These are phyloP conservation scores for Globisporangium emineosum DNA, from an alignment of 352 stramenopile species.

Conservation along the genomic window DNA sequence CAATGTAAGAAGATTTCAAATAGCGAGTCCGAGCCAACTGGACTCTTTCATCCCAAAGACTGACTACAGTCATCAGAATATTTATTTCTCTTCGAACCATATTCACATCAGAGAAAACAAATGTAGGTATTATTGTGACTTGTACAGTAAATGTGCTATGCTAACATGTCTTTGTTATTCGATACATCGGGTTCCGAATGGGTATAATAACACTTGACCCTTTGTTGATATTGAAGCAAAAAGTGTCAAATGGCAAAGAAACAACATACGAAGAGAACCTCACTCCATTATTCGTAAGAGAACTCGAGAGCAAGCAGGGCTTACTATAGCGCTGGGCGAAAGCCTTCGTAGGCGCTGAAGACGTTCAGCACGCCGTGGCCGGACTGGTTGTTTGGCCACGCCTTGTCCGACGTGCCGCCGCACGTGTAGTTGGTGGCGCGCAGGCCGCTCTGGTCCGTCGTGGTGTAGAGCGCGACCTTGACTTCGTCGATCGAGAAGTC, in stretches of 20 bases:
- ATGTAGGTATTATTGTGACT: too few species aligned
- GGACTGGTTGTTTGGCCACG: slow-evolving; percentile 8
- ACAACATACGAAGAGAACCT: too few species aligned
- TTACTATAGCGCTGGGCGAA: slow-evolving; percentile 5
- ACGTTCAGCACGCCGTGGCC: slow-evolving; percentile 12
- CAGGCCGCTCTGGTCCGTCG: slow-evolving; percentile 2
- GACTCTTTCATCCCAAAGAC: neutral
- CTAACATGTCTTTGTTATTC: too few species aligned
- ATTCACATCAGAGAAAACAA: too few species aligned
- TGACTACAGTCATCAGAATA: neutral
- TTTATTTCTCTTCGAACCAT: too few species aligned
- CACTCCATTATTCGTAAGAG: too few species aligned
- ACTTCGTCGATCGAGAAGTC: slow-evolving; percentile 18
- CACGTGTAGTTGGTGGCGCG: slow-evolving; percentile 15
- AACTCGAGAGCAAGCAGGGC: too few species aligned
- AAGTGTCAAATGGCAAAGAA: too few species aligned
- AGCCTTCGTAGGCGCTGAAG: slow-evolving; percentile 19
- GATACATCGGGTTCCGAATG: too few species aligned
- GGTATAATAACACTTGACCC: too few species aligned
- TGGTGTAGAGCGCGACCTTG: slow-evolving; percentile 11
- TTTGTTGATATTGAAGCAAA: too few species aligned
- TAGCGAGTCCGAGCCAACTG: neutral
- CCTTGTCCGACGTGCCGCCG: slow-evolving; percentile 22
- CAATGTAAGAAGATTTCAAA: neutral
- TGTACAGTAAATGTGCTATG: too few species aligned